A percentile compares a stretch with the other conserved stretches of the same genome.
Evolutionary conservation across 164 flowering plant species (phyloP).

Genomic region (grape (Vitis vinifera)): ASM3070453v1 NC_081821.1:5969501-5970000

Average conservation of each 20-base stretch:
- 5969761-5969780: not conserved
- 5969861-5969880: conserved; percentile 86
- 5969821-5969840: conserved; percentile 8
- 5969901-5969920: conserved; percentile 86
- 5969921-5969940: conserved; percentile 74
- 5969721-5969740: conserved; percentile 76
- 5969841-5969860: conserved; percentile 80
- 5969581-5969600: not conserved
- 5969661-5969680: conserved; percentile 90
- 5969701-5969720: conserved; percentile 59
- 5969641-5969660: conserved; percentile 82
- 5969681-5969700: conserved; percentile 76
- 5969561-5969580: not conserved
- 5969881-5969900: conserved; percentile 85
- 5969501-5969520: not conserved
- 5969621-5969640: conserved; percentile 35
- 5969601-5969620: conserved; percentile 14
- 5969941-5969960: conserved; percentile 74
- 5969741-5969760: conserved; percentile 28
- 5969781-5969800: conserved; percentile 9
- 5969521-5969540: too few species aligned
- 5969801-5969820: not conserved
- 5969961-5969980: conserved; percentile 77
- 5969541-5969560: not conserved
- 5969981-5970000: conserved; percentile 80